Conservation (phyloP, 148 eudicot genomes). For the Dianthus caryophyllus region DNA sequence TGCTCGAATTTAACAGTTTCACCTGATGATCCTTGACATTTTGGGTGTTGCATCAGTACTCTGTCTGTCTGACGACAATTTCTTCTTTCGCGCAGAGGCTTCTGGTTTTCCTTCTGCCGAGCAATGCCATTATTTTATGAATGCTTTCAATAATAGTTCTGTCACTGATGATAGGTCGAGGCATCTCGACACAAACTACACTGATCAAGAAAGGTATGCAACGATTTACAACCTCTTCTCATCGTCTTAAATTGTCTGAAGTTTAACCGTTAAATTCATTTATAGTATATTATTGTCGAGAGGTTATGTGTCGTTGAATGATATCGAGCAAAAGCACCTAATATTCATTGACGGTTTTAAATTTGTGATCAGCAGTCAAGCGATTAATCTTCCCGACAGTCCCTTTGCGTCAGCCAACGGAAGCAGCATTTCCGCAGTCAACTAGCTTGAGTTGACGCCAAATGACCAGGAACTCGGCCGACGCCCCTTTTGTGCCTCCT, state of each 20-base stretch:
- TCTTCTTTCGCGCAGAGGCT: constrained; percentile 29
- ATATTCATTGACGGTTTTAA: neutral
- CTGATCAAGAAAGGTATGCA: constrained; percentile 51
- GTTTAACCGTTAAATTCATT: neutral
- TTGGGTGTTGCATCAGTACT: neutral
- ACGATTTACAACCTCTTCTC: neutral
- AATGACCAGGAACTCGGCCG: constrained; percentile 3
- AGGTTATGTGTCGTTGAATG: neutral
- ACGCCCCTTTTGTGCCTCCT: constrained; percentile 2
- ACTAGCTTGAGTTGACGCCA: constrained; percentile 30
- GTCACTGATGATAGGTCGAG: constrained; percentile 22
- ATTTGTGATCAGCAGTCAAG: constrained; percentile 37
- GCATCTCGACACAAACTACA: constrained; percentile 21
- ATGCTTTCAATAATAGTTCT: constrained; percentile 25
- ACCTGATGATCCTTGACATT: neutral
- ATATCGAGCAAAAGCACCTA: neutral
- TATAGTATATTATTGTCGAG: no score
- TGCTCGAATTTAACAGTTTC: neutral
- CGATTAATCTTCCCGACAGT: constrained; percentile 58
- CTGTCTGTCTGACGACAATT: neutral
- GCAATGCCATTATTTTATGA: constrained; percentile 28
- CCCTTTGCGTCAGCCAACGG: constrained; percentile 44
- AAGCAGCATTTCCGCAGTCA: constrained; percentile 40
- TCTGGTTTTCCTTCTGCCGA: constrained; percentile 25
- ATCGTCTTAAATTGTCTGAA: neutral